Evolutionary conservation across 176 grass and related monocot species (phyloP).

Genomic region (Triticum dicoccoides): DNA sequence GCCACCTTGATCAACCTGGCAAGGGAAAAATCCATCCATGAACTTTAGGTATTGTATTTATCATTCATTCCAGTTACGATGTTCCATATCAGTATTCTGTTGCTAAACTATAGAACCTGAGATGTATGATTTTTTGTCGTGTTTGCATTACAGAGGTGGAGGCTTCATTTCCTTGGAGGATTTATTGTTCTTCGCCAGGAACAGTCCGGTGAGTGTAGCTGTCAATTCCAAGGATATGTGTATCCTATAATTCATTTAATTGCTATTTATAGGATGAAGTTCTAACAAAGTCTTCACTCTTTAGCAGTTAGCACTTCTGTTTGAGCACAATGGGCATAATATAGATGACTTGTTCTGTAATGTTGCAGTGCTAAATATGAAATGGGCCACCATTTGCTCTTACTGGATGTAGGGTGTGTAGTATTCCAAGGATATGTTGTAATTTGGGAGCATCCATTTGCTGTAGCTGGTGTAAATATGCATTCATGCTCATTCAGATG

Average conservation of each 20-base stretch:
- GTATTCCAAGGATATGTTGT: slow-evolving; percentile 49
- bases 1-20: slow-evolving; percentile 37
- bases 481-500: slow-evolving; percentile 97
- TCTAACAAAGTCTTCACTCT: not conserved
- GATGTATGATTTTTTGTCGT: slow-evolving; percentile 6
- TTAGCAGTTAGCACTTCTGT: not conserved
- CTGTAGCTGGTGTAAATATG: slow-evolving; percentile 93
- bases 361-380: not conserved
- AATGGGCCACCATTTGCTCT: not conserved
- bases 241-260: not conserved
- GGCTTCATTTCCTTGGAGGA: slow-evolving; percentile 88
- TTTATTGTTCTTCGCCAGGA: too few relatives aligned
- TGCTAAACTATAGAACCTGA: slow-evolving; percentile 5
- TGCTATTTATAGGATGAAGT: not conserved
- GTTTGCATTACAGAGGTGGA: slow-evolving; percentile 59
- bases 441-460: slow-evolving; percentile 96
- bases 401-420: not conserved
- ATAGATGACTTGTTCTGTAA: not conserved
- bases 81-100: not conserved
- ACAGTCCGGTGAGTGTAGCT: slow-evolving; percentile 54
- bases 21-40: slow-evolving; percentile 94
- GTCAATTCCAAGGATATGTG: slow-evolving; percentile 10
- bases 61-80: not conserved
- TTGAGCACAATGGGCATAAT: not conserved
- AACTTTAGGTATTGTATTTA: slow-evolving; percentile 67